Base-by-base conservation (phyloP, 495 filamentous ascomycete species). In the Penicillium longicatenatum region DNA sequence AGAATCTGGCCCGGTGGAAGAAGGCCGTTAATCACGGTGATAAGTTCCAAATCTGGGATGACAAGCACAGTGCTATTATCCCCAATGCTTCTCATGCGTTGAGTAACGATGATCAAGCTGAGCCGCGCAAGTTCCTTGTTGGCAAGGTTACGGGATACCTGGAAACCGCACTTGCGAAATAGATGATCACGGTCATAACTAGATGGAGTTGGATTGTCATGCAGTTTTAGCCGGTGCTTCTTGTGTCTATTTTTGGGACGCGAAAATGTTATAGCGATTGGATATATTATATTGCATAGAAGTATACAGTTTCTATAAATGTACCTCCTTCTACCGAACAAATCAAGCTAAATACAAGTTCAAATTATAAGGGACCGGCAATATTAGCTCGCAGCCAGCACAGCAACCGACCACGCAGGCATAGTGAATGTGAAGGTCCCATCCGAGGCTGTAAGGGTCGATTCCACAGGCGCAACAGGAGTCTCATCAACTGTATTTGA, bases 1-100 rank as follows among this genome's bases (percentile, higher is more conserved):
- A 57, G 10, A 68, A 94, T 60, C 64, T 96, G 42, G 54, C 69
- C 24, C 76, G 69, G 54, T 96, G 91, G 91, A 70, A 50, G 75
- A 67, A 62, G 86, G 89, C 89, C 73, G 66, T 69, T 2, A 58
- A 75, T 39, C 64, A 59, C 19, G 55, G 68, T 30, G 63, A 68
- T 6, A 47, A 58, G 14, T 53, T 59, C 46, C 21, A 59, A 21
- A 68, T 75, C 26, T 80, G 78, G 78, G 72, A 80, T 65, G 52
- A 62, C 4, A 50, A 70, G 55, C 61, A 68, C 12, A 76, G 69
- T 52, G 72, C 66, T 1, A 54, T 78, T 9, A 77, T 80, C 6
- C 77, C 77, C 0, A 68, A 68, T 37, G 77, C 77, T 10, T 78
- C 76, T 10, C 77, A 80, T 62, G 76, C 77, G 5, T 52, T 79